Conservation (phyloP, 208 protist species). For the Leishmania lainsoni region DNA sequence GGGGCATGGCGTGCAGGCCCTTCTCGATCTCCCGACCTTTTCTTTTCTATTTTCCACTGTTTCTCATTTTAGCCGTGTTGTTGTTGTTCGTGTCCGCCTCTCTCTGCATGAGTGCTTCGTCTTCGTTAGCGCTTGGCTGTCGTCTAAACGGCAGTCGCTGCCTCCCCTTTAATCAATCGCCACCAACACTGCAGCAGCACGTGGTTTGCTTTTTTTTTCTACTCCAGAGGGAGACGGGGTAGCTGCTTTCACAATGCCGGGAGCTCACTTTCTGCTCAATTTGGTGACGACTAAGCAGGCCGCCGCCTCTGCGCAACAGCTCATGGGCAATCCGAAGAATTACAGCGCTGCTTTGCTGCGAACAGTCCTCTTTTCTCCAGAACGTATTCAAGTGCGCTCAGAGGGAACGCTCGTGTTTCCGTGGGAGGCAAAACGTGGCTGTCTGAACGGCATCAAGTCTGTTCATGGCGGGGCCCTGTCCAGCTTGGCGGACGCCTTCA, state of each 20-base stretch:
- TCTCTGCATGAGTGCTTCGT: background rate
- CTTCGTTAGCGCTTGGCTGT: background rate
- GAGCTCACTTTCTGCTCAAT: conserved; percentile 27
- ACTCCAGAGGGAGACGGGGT: background rate
- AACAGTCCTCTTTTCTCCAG: conserved; percentile 64
- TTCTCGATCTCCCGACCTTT: background rate
- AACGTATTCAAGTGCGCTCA: conserved; percentile 37
- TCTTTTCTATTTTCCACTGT: background rate
- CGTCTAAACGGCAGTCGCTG: background rate
- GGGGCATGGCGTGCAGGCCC: background rate
- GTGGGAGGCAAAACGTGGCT: conserved; percentile 48
- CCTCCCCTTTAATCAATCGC: background rate
- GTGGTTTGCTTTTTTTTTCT: background rate
- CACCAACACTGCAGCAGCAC: background rate
- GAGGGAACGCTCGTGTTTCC: conserved; percentile 63
- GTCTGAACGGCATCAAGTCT: conserved; percentile 81
- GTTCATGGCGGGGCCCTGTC: conserved; percentile 85
- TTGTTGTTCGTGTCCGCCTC: background rate
- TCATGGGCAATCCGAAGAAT: conserved; percentile 34
- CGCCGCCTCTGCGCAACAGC: conserved; percentile 38
- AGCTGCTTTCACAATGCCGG: conserved; percentile 14
- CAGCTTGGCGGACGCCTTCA: conserved; percentile 84
- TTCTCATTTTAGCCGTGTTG: background rate
- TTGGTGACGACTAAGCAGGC: conserved; percentile 30
- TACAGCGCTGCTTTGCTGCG: conserved; percentile 62